Evolutionary conservation across 2,329 filamentous ascomycete genomes (phyloP).

Genomic region (Capronia epimyces): DNA sequence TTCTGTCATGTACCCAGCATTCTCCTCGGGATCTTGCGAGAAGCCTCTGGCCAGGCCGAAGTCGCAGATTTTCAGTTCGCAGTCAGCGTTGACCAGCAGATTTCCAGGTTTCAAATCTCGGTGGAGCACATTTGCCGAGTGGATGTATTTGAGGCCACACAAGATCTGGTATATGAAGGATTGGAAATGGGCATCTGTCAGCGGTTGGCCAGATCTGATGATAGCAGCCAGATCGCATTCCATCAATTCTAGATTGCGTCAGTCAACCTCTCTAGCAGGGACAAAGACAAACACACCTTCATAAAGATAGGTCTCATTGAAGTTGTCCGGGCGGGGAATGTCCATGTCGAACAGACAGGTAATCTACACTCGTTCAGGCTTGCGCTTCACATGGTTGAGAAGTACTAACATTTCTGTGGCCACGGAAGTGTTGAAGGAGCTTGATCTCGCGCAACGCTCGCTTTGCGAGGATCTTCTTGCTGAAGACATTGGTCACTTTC

Average conservation of each 20-base stretch:
- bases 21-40: constrained; percentile 94
- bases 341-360: constrained; percentile 99
- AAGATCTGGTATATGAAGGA: constrained; percentile 99
- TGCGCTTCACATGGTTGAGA: constrained; percentile 4
- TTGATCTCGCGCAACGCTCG: constrained; percentile 97
- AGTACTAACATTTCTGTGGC: constrained; percentile 69
- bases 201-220: constrained; percentile 90
- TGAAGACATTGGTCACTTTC: constrained; percentile 99
- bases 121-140: constrained; percentile 95
- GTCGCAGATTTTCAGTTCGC: constrained; percentile 98
- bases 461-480: constrained; percentile 99
- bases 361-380: constrained; percentile 60
- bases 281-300: constrained; percentile 60
- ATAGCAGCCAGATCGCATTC: constrained; percentile 97
- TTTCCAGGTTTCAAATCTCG: constrained; percentile 97
- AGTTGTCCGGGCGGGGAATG: constrained; percentile 92
- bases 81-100: constrained; percentile 95
- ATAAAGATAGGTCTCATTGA: constrained; percentile 98
- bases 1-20: constrained; percentile 99
- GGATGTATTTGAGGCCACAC: constrained; percentile 97
- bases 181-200: constrained; percentile 98
- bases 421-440: constrained; percentile 93
- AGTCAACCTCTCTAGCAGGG: neutral
- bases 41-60: constrained; percentile 95
- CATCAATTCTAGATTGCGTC: constrained; percentile 71